Conservation (phyloP, 257 asterid species). For the Rehmannia glutinosa region DNA sequence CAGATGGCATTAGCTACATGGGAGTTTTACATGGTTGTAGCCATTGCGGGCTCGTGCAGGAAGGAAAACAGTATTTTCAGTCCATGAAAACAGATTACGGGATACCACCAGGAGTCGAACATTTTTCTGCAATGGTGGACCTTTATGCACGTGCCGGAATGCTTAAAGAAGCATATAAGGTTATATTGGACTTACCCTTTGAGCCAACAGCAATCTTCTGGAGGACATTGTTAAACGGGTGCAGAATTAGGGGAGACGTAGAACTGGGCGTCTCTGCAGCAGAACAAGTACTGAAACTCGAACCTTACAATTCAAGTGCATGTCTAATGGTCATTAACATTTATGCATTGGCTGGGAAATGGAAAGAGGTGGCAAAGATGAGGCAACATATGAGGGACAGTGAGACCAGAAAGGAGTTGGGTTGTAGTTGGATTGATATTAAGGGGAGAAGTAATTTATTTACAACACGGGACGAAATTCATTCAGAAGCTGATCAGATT, state of each 20-base stretch:
- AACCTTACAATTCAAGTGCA: slow-evolving; percentile 33
- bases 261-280: slow-evolving; percentile 32
- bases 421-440: slow-evolving; percentile 43
- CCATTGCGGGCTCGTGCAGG: slow-evolving; percentile 39
- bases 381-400: slow-evolving; percentile 24
- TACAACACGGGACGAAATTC: not conserved
- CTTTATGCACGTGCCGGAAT: slow-evolving; percentile 49
- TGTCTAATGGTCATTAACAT: slow-evolving; percentile 33
- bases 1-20: slow-evolving; percentile 44
- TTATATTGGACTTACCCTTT: slow-evolving; percentile 24
- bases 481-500: slow-evolving; percentile 4
- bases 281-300: slow-evolving; percentile 31
- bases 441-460: slow-evolving; percentile 28
- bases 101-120: slow-evolving; percentile 36
- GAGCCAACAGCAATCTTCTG: slow-evolving; percentile 32
- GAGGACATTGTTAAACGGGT: slow-evolving; percentile 45
- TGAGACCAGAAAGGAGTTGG: slow-evolving; percentile 35
- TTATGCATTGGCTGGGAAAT: slow-evolving; percentile 38
- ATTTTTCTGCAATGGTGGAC: slow-evolving; percentile 40
- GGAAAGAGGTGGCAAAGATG: slow-evolving; percentile 41
- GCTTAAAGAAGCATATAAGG: slow-evolving; percentile 36
- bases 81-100: slow-evolving; percentile 32
- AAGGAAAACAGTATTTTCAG: slow-evolving; percentile 30
- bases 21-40: slow-evolving; percentile 42
- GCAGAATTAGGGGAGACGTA: slow-evolving; percentile 30